Conservation (phyloP, 306 rosid species). For the Hippophae tibetana region DNA sequence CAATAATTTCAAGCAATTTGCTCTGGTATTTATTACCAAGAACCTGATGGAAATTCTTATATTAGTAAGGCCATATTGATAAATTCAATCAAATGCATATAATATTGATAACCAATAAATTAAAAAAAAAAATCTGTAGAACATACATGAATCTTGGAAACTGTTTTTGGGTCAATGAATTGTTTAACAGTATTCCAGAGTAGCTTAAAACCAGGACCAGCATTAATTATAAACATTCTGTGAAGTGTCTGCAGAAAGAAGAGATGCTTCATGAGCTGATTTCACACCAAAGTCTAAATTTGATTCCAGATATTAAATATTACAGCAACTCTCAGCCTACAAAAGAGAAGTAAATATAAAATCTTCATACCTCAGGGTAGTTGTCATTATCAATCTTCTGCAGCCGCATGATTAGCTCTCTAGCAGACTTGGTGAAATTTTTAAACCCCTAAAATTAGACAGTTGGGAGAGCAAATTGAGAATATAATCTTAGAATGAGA, state of each 20-base stretch:
- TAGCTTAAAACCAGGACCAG: conserved; percentile 84
- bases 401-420: conserved; percentile 65
- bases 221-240: conserved; percentile 80
- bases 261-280: conserved; percentile 4
- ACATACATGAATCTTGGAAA: conserved; percentile 81
- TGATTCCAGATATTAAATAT: not conserved
- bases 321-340: not conserved
- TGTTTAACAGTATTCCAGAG: conserved; percentile 74
- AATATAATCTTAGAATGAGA: conserved; percentile 3
- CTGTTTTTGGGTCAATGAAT: conserved; percentile 76
- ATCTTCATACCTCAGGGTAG: conserved; percentile 71
- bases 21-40: conserved; percentile 73
- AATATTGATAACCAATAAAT: not conserved
- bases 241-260: conserved; percentile 56
- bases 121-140: conserved; percentile 9
- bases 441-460: conserved; percentile 55
- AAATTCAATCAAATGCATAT: conserved; percentile 6
- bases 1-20: conserved; percentile 69
- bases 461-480: conserved; percentile 16
- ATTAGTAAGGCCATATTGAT: conserved; percentile 14
- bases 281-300: not conserved
- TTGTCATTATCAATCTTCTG: conserved; percentile 86
- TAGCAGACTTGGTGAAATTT: conserved; percentile 65
- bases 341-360: conserved; percentile 1
- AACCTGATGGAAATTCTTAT: conserved; percentile 46